phyloP scores from a whole-genome alignment of 1,139 yeast genomes.

The Schwanniomyces etchellsii region DNA sequence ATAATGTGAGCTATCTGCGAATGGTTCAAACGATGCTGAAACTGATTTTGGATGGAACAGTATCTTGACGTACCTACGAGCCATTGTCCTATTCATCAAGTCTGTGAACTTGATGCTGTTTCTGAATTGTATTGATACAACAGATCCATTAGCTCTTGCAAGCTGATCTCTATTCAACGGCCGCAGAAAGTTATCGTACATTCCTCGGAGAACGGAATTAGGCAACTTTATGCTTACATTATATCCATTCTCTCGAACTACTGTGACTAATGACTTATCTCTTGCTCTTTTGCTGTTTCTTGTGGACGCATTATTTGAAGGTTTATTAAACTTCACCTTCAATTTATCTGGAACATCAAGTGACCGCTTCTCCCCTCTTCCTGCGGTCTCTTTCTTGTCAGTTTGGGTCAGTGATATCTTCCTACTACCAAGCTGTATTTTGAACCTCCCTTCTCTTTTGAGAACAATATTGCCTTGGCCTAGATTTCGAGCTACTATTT shows the following conservation, averaged over 20 bases:
- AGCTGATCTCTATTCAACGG: no score
- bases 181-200: no score
- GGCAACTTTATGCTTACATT: neutral
- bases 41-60: no score
- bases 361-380: neutral
- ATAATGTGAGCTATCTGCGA: no score
- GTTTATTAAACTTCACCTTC: neutral
- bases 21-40: no score
- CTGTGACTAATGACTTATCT: neutral
- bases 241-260: neutral
- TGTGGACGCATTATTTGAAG: neutral
- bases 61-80: no score
- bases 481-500: constrained; percentile 50
- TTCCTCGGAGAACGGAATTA: neutral
- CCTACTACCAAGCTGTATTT: constrained; percentile 31
- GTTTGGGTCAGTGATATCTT: constrained; percentile 7
- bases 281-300: neutral
- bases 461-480: constrained; percentile 43
- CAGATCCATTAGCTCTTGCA: no score
- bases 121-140: no score
- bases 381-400: neutral
- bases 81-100: no score
- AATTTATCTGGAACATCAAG: neutral
- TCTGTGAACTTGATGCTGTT: no score
- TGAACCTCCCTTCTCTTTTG: constrained; percentile 41